Conservation (phyloP, 345 rosid species). For the Raphanus raphanistrum region DNA sequence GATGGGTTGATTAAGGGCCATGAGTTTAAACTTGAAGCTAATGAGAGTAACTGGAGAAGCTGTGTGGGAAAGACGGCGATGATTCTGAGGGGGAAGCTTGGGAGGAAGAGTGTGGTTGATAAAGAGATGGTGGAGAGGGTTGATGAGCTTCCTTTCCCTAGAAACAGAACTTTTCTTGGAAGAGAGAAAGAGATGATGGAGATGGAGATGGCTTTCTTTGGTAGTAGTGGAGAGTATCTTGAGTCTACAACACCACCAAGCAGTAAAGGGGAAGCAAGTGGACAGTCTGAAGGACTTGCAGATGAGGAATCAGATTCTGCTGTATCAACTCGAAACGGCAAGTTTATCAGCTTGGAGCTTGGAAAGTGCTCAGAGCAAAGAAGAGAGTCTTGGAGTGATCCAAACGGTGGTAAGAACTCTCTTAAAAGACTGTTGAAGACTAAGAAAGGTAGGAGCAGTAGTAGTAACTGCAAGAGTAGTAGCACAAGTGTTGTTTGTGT, state of each 20-base stretch:
- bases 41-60: conserved; percentile 78
- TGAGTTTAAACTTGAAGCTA: conserved; percentile 80
- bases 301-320: conserved; percentile 69
- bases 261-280: conserved; percentile 63
- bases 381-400: conserved; percentile 64
- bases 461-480: conserved; percentile 55
- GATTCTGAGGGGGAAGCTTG: conserved; percentile 68
- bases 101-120: conserved; percentile 69
- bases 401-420: conserved; percentile 57
- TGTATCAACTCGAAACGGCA: conserved; percentile 45
- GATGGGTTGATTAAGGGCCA: conserved; percentile 71
- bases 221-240: conserved; percentile 49
- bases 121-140: conserved; percentile 47
- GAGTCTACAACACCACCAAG: conserved; percentile 52
- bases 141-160: conserved; percentile 77
- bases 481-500: conserved; percentile 62
- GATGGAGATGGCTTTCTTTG: conserved; percentile 74
- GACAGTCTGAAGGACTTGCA: conserved; percentile 78
- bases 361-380: conserved; percentile 67
- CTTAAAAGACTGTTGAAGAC: conserved; percentile 56
- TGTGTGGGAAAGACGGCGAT: conserved; percentile 58
- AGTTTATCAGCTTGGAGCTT: conserved; percentile 66
- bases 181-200: conserved; percentile 78
- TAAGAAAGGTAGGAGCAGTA: conserved; percentile 63
- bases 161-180: conserved; percentile 68